Percentiles rank a stretch among this genome's conserved stretches.
phyloP scores from a whole-genome alignment of 768 basidiomycete genomes.

The Boletus vinaceobasis region DNA sequence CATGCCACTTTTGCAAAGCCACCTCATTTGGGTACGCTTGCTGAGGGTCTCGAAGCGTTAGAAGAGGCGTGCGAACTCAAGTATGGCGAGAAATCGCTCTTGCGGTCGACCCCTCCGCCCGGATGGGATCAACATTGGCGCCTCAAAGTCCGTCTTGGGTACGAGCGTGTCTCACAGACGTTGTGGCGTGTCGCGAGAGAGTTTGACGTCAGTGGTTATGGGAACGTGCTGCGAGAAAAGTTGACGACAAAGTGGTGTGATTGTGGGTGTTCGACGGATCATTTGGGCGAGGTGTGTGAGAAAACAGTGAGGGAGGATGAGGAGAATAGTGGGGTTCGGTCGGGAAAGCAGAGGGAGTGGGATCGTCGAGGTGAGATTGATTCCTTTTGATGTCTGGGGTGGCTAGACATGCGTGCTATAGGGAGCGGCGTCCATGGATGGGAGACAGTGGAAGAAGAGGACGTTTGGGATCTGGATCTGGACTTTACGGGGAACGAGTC shows the following conservation, averaged over 20 bases:
- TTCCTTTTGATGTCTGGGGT: background rate
- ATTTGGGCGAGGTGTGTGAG: conserved; percentile 75
- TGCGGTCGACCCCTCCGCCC: conserved; percentile 31
- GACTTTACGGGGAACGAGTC: conserved; percentile 59
- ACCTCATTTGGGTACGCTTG: conserved; percentile 57
- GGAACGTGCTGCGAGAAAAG: conserved; percentile 65
- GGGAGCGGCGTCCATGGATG: conserved; percentile 65
- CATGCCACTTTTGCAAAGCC: conserved; percentile 60
- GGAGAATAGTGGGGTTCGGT: conserved; percentile 52
- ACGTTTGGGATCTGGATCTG: conserved; percentile 69
- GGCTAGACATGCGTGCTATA: conserved; percentile 12
- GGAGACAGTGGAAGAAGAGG: conserved; percentile 74
- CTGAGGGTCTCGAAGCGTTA: conserved; percentile 58
- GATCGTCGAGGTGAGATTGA: conserved; percentile 55
- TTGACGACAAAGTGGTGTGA: conserved; percentile 76
- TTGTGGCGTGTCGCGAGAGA: conserved; percentile 70
- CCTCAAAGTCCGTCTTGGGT: conserved; percentile 57
- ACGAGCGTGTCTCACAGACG: conserved; percentile 59
- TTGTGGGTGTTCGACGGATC: conserved; percentile 77
- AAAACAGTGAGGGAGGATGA: conserved; percentile 68
- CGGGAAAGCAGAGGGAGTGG: conserved; percentile 74
- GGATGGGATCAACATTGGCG: conserved; percentile 60
- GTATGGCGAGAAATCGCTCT: conserved; percentile 39
- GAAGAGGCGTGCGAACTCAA: conserved; percentile 63
- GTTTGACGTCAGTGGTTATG: conserved; percentile 72